Percentiles rank a stretch among this genome's conserved stretches.
Evolutionary conservation across 495 filamentous ascomycete genomes (phyloP).

Genomic region (Penicillium robsamsonii): DNA sequence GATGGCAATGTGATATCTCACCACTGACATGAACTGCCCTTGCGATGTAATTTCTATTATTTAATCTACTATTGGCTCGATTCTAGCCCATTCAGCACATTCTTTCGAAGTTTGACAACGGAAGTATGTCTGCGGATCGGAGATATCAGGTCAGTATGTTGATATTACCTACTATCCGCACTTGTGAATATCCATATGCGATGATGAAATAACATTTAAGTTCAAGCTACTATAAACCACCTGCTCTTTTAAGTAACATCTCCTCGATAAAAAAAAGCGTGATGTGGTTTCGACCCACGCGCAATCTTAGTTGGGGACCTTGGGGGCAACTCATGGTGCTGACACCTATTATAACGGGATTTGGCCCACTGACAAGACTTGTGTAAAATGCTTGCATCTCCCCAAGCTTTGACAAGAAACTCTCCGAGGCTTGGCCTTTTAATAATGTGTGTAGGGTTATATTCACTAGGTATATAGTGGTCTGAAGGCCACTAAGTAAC

Average conservation of each 20-base stretch:
- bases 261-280: background rate
- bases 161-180: background rate
- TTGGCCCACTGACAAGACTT: slow-evolving; percentile 11
- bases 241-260: background rate
- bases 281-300: slow-evolving; percentile 11
- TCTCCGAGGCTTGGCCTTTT: background rate
- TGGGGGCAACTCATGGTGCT: slow-evolving; percentile 18
- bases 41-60: background rate
- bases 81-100: background rate
- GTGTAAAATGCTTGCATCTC: background rate
- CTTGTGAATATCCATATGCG: too few relatives aligned
- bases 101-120: background rate
- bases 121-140: background rate
- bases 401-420: slow-evolving; percentile 12
- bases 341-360: slow-evolving; percentile 7
- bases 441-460: background rate
- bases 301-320: slow-evolving; percentile 26
- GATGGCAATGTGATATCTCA: slow-evolving; percentile 9
- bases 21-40: background rate
- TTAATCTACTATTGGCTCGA: slow-evolving; percentile 1
- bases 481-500: too few relatives aligned
- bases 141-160: background rate
- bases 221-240: background rate
- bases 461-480: too few relatives aligned
- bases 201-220: background rate